A percentile compares a stretch with the other conserved stretches of the same genome.
Evolutionary conservation across 2,329 filamentous ascomycete genomes (phyloP).

Genomic region (Blumeria hordei): DNA sequence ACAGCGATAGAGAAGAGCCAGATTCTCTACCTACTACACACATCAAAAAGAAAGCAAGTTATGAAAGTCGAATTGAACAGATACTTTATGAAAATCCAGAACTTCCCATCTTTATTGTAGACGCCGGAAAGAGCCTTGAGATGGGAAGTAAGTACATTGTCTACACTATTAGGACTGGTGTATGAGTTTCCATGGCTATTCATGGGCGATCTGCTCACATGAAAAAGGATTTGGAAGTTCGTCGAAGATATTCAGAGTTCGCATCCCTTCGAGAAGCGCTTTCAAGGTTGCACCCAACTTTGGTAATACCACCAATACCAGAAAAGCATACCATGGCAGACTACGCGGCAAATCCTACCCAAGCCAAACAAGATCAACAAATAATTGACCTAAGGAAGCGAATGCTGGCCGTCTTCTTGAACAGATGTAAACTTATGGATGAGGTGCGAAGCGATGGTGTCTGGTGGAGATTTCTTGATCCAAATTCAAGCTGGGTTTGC

Average conservation of each 20-base stretch:
- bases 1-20: conserved; percentile 25
- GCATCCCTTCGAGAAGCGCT: conserved; percentile 73
- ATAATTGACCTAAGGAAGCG: conserved; percentile 94
- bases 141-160: conserved; percentile 85
- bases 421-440: conserved; percentile 80
- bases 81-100: conserved; percentile 89
- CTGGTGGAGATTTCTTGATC: conserved; percentile 93
- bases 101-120: conserved; percentile 71
- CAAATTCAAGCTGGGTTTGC: conserved; percentile 90
- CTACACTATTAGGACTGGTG: conserved; percentile 87
- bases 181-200: conserved; percentile 19
- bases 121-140: conserved; percentile 86
- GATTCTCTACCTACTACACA: conserved; percentile 17
- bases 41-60: conserved; percentile 58
- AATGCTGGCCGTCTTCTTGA: conserved; percentile 89
- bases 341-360: conserved; percentile 92
- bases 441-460: conserved; percentile 80
- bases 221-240: conserved; percentile 70
- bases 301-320: conserved; percentile 89
- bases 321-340: conserved; percentile 99
- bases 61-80: conserved; percentile 90
- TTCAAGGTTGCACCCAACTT: conserved; percentile 74
- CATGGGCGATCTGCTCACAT: conserved; percentile 1
- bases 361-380: conserved; percentile 87
- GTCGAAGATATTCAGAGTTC: conserved; percentile 90